phyloP scores from a whole-genome alignment of 768 basidiomycete genomes.

The Chalciporus piperatus region DNA sequence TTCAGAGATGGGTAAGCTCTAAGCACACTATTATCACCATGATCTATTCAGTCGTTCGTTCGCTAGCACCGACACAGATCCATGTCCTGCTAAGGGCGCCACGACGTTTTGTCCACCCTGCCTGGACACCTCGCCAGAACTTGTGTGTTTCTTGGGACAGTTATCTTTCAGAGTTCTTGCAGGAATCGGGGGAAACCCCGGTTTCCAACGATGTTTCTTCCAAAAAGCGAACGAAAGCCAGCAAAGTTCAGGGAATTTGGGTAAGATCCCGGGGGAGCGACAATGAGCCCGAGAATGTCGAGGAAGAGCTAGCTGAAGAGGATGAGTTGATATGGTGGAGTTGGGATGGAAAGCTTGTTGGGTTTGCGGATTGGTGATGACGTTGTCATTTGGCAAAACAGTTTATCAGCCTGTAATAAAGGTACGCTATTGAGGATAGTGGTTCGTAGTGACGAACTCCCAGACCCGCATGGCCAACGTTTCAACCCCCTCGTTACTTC shows the following conservation, averaged over 20 bases:
- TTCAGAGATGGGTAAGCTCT: conserved; percentile 38
- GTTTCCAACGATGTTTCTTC: conserved; percentile 16
- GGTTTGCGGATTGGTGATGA: conserved; percentile 47
- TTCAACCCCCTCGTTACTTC: no score
- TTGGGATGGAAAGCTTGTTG: conserved; percentile 47
- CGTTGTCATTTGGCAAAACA: background rate
- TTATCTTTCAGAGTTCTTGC: conserved; percentile 35
- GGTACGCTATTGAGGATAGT: no score
- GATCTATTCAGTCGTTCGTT: background rate
- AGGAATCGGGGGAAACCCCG: conserved; percentile 15
- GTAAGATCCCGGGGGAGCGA: conserved; percentile 26
- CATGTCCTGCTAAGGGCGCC: conserved; percentile 48
- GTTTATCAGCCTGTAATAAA: background rate
- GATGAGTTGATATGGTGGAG: conserved; percentile 53
- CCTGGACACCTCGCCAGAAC: conserved; percentile 48
- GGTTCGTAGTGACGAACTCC: no score
- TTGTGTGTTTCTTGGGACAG: conserved; percentile 36
- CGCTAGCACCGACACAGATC: conserved; percentile 44
- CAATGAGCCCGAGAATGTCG: background rate
- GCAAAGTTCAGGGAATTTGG: conserved; percentile 41
- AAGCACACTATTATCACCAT: background rate
- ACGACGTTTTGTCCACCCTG: conserved; percentile 44
- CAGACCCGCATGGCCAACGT: no score
- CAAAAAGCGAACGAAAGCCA: conserved; percentile 28
- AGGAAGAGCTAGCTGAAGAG: conserved; percentile 32